Conservation (phyloP, 2,329 filamentous ascomycete species). For the Cryphonectria parasitica region DNA sequence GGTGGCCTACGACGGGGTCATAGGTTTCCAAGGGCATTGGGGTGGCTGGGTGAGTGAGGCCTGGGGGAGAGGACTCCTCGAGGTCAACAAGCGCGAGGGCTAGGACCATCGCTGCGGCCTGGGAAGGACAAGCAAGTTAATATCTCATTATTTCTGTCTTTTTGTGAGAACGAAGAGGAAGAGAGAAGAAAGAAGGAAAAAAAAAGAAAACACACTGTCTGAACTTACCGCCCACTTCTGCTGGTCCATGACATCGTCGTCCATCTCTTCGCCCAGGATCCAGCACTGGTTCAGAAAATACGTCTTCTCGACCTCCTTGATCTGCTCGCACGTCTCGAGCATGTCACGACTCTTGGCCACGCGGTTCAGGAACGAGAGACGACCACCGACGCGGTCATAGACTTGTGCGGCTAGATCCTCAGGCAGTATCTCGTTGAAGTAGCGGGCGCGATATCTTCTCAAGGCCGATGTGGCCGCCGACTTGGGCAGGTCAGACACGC, state of each 20-base stretch:
- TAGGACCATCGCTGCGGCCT: constrained; percentile 91
- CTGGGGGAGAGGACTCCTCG: constrained; percentile 67
- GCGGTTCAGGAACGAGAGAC: constrained; percentile 83
- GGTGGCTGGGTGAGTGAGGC: constrained; percentile 63
- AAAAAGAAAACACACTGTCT: no score
- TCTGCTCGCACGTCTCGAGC: constrained; percentile 71
- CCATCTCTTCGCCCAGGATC: constrained; percentile 72
- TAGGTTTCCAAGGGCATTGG: constrained; percentile 55
- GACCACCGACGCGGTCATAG: constrained; percentile 85
- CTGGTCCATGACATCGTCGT: constrained; percentile 69
- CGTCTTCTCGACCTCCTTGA: constrained; percentile 71
- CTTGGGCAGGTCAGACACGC: constrained; percentile 82
- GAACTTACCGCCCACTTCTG: constrained; percentile 84
- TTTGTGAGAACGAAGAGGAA: no score
- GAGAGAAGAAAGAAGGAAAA: no score
- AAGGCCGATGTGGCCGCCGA: constrained; percentile 76
- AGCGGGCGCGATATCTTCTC: constrained; percentile 77
- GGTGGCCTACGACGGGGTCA: constrained; percentile 68
- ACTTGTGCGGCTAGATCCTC: constrained; percentile 69
- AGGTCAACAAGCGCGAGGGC: constrained; percentile 88
- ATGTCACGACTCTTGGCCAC: constrained; percentile 88
- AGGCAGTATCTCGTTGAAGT: constrained; percentile 67
- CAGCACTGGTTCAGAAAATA: constrained; percentile 79
- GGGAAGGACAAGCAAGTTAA: constrained; percentile 5
- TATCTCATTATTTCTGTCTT: not conserved